Conservation (phyloP, 106 monocot genomes). For the Dendrobium catenatum region DNA sequence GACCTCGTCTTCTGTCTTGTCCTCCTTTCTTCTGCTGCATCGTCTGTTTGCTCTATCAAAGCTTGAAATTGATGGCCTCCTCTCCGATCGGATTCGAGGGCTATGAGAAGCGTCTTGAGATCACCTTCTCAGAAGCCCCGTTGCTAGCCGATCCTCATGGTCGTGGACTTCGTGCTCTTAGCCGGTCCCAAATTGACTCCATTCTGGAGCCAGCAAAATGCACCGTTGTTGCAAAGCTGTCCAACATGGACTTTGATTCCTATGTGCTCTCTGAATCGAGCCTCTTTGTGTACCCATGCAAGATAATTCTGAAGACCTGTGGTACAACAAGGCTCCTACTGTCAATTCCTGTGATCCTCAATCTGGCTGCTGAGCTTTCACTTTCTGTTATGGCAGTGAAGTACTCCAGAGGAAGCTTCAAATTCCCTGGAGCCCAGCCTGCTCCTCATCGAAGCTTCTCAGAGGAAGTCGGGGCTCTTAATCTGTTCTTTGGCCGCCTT, state of each 20-base stretch:
- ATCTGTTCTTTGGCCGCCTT: conserved; percentile 53
- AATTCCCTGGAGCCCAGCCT: conserved; percentile 75
- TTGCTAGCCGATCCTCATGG: conserved; percentile 40
- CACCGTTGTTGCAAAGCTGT: conserved; percentile 72
- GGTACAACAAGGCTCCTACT: conserved; percentile 84
- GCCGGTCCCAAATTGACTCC: conserved; percentile 60
- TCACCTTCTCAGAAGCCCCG: conserved; percentile 61
- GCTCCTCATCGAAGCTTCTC: conserved; percentile 77
- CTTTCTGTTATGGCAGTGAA: conserved; percentile 50
- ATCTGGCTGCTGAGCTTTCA: conserved; percentile 41
- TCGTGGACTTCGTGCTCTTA: conserved; percentile 57
- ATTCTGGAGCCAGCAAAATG: conserved; percentile 62
- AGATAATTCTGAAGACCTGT: conserved; percentile 86
- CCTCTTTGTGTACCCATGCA: conserved; percentile 80
- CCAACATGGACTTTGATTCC: conserved; percentile 75
- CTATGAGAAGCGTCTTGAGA: conserved; percentile 88
- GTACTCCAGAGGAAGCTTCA: conserved; percentile 79
- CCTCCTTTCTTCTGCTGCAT: conserved; percentile 6
- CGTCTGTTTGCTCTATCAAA: not conserved
- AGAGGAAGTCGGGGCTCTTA: conserved; percentile 67
- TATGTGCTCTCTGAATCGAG: conserved; percentile 97
- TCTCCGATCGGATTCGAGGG: conserved; percentile 91
- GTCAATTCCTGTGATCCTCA: conserved; percentile 66
- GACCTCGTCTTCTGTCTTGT: conserved; percentile 8
- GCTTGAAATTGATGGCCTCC: conserved; percentile 25